Conservation (phyloP, 1,139 yeast species). For the Geotrichum phurueaensis region DNA sequence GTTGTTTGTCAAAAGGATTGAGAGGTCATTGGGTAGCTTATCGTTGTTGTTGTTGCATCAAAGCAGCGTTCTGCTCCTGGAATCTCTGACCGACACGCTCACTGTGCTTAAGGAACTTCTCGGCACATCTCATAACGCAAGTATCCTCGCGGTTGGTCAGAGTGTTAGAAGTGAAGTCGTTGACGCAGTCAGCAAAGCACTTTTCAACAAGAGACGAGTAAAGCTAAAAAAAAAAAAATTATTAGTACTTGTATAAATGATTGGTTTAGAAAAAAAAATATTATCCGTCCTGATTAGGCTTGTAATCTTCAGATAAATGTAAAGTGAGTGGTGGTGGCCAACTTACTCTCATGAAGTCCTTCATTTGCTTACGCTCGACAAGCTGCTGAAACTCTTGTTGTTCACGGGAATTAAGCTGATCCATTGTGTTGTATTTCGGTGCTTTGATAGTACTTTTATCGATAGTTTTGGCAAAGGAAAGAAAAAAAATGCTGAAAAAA, state of each 20-base stretch:
- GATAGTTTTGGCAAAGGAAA: not conserved
- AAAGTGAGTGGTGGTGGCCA: not conserved
- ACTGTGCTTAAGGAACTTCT: slow-evolving; percentile 94
- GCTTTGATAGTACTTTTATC: not conserved
- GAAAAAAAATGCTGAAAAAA: not conserved
- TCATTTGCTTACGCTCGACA: slow-evolving; percentile 97
- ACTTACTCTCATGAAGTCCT: slow-evolving; percentile 87
- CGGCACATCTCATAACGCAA: slow-evolving; percentile 89
- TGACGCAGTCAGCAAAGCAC: slow-evolving; percentile 85
- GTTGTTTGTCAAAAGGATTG: not conserved
- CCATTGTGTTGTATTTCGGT: slow-evolving; percentile 30
- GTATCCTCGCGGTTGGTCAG: slow-evolving; percentile 77
- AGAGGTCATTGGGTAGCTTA: not conserved
- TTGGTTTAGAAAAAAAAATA: slow-evolving; percentile 14
- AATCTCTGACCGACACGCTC: slow-evolving; percentile 94
- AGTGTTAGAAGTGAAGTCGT: slow-evolving; percentile 90
- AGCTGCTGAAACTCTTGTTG: slow-evolving; percentile 94
- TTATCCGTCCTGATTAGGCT: not conserved
- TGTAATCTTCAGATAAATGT: not conserved
- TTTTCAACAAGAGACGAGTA: slow-evolving; percentile 9
- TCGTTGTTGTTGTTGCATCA: slow-evolving; percentile 14
- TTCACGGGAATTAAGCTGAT: slow-evolving; percentile 65
- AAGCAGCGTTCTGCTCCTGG: slow-evolving; percentile 12
- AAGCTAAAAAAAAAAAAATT: not conserved
- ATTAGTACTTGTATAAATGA: not conserved